Conservation (phyloP, 768 basidiomycete species). For the Naganishia randhawae region DNA sequence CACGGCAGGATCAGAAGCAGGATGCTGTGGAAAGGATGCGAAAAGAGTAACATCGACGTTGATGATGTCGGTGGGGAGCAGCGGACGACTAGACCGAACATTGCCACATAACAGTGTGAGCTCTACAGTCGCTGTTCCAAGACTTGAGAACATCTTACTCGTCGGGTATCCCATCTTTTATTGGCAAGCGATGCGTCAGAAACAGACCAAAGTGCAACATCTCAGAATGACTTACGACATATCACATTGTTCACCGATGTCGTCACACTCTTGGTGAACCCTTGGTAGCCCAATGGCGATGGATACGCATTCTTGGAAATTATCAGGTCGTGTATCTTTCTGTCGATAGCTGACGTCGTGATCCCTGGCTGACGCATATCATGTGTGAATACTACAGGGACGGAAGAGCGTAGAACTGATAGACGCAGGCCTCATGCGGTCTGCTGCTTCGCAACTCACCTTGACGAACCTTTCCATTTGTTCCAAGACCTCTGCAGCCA, state of each 20-base stretch:
- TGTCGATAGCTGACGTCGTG: conserved; percentile 74
- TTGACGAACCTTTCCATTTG: conserved; percentile 55
- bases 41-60: conserved; percentile 85
- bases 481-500: conserved; percentile 54
- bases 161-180: conserved; percentile 76
- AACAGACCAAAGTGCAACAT: not conserved
- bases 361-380: conserved; percentile 41
- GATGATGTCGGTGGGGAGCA: conserved; percentile 78
- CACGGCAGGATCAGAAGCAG: not conserved
- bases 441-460: conserved; percentile 31
- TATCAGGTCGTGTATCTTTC: conserved; percentile 68
- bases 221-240: conserved; percentile 52
- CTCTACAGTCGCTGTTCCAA: not conserved
- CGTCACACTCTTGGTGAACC: conserved; percentile 73
- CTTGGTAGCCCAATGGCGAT: conserved; percentile 72
- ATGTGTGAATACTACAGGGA: conserved; percentile 17
- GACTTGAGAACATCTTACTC: conserved; percentile 58
- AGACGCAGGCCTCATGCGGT: conserved; percentile 5
- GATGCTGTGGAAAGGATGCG: conserved; percentile 16
- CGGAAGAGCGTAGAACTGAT: not conserved
- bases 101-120: not conserved
- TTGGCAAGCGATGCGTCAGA: not conserved
- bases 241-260: conserved; percentile 86
- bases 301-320: conserved; percentile 71
- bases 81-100: conserved; percentile 60